phyloP scores from a whole-genome alignment of 176 grass and related monocot genomes.

The Bothriochloa decipiens region DNA sequence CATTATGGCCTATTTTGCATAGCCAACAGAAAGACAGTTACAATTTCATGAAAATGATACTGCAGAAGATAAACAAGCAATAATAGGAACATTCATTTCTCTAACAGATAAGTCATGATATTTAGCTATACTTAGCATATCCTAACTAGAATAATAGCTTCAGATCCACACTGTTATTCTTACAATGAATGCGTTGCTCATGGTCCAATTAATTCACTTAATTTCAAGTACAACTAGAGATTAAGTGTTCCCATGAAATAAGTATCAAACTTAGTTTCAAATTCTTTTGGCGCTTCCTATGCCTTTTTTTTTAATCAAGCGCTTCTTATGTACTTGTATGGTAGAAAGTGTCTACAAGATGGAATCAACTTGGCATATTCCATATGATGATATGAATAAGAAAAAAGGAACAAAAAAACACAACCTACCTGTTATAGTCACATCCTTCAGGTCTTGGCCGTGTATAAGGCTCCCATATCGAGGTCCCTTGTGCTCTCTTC shows the following conservation, averaged over 20 bases:
- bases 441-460: slow-evolving; percentile 79
- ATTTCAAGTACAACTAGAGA: neutral
- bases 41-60: neutral
- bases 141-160: slow-evolving; percentile 23
- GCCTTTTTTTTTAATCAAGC: no score
- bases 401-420: neutral
- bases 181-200: neutral
- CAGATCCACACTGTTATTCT: slow-evolving; percentile 12
- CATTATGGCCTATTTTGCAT: slow-evolving; percentile 70
- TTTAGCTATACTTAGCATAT: neutral
- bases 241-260: neutral
- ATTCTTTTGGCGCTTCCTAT: neutral
- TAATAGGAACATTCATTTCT: neutral
- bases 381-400: neutral
- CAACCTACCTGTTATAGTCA: slow-evolving; percentile 83
- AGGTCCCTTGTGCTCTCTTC: slow-evolving; percentile 87
- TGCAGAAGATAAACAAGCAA: slow-evolving; percentile 21
- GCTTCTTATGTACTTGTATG: neutral
- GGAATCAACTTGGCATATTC: neutral
- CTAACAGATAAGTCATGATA: neutral
- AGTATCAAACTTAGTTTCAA: neutral
- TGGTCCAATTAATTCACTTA: neutral
- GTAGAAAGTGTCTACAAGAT: neutral
- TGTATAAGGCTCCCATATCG: slow-evolving; percentile 98
- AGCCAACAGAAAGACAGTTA: neutral